Conservation (phyloP, 2,329 filamentous ascomycete species). For the Cyphellophora attinorum region DNA sequence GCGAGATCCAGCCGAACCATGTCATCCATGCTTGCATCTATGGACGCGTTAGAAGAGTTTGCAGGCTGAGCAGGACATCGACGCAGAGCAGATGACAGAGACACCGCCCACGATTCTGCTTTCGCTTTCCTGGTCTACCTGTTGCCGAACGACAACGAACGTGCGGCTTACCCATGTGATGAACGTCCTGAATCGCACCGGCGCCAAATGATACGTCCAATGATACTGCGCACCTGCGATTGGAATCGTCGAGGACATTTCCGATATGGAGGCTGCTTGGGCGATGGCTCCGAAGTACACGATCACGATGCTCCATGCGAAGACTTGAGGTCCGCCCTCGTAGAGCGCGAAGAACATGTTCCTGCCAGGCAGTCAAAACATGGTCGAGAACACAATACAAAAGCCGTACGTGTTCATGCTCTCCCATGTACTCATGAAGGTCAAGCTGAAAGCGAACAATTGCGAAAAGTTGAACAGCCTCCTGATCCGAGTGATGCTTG, state of each 20-base stretch:
- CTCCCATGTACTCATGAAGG: constrained; percentile 16
- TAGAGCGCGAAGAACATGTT: constrained; percentile 18
- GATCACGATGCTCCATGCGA: constrained; percentile 24
- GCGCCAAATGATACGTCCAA: constrained; percentile 28
- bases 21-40: constrained; percentile 32
- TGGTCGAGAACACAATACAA: background rate
- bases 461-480: constrained; percentile 15
- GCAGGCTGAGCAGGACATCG: no score
- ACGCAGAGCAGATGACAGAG: no score
- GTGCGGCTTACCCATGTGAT: no score
- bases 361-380: constrained; percentile 2
- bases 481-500: constrained; percentile 3
- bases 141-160: no score
- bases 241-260: constrained; percentile 32
- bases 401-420: constrained; percentile 12
- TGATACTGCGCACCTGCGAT: constrained; percentile 35
- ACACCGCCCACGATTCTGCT: no score
- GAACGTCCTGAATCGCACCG: constrained; percentile 20
- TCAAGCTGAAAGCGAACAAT: constrained; percentile 16
- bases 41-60: no score
- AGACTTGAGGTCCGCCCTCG: constrained; percentile 24
- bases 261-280: constrained; percentile 27
- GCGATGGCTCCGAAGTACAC: constrained; percentile 22
- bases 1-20: constrained; percentile 30
- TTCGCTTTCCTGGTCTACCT: no score